Base-by-base conservation (phyloP, 2,329 filamentous ascomycete species). In the Fusarium sp. region DNA sequence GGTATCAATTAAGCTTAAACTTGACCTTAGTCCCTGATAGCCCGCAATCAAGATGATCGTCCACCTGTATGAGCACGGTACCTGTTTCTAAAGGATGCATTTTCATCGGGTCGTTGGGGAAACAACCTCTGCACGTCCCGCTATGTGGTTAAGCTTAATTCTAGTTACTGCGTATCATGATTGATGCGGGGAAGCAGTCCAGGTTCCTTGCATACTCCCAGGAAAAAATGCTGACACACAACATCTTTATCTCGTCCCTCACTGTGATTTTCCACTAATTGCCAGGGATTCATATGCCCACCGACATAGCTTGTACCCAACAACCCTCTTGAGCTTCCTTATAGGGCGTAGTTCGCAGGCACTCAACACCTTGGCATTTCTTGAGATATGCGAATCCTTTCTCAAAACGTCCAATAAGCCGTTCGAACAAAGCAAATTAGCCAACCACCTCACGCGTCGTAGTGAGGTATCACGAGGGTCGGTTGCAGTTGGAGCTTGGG, bases 1-100 rank as follows among this genome's bases (percentile, higher is more conserved):
- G 40, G 28, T 18, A 20, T 2, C 2, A 42, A 48, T n/a, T 63
- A 63, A 63, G 60, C 60, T 63, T 63, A 63, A 63, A 56, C n/a
- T 13, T 31, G 28, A n/a, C 4, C 4, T 2, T 3, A 31, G 5
- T 10, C 13, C 28, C 28, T 31, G 10, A 31, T 31, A 11, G 28
- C 28, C 9, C 10, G 28, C 28, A 5, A 31, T 31, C 10, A 31
- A 5, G 28, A 28, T 13, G 28, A 4, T 31, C 10, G 10, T 13
- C 28, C 10, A 31, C 10, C 10, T 13, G 9, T 13, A 31, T 31
- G 4, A 31, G 13, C 10, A 31, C 9, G 26, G 26, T 28, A 8
- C 26, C 26, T 28, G 26, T 9, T 28, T 28, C 6, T 3, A 28
- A 8, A 28, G 26, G 3, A 31, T 5, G 28, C 10, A 31, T 31